Base-by-base conservation (phyloP, 129 eudicot genomes). In the Centaurea solstitialis region DNA sequence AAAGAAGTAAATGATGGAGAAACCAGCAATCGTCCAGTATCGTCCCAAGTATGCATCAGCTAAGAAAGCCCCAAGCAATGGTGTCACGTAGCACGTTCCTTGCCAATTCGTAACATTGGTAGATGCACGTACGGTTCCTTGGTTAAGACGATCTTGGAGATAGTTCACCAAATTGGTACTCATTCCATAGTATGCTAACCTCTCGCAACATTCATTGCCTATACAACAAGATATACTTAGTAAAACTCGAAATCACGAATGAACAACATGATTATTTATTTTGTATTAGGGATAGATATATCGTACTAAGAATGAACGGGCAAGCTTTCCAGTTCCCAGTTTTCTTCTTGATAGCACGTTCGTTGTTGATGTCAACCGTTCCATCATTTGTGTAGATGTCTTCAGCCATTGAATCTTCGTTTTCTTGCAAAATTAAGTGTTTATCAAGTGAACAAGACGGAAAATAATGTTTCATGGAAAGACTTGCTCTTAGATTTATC, bases 131-230 rank as follows among this genome's bases (percentile, higher is more conserved):
- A 85, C 93, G 59, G 79, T 91, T 37, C 92, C 91, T 76, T 86
- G 88, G 81, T 75, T 57, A 41, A 94, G 86, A 13, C 88, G 93
- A 5, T 74, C 70, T 24, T 75, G 72, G 4, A 94, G 89, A 91
- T 89, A 94, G 85, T 87, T 91, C 67, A 94, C 97, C 70, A 94
- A 83, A 86, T 94, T 94, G 64, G 97, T 90, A 74, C 95, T 86
- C 93, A 94, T 94, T 70, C 97, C 98, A 84, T 94, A 94, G 87
- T 88, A 94, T 1, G 98, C 98, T 85, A 94, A 86, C 78, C 98
- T 89, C 81, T 93, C 98, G 26, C 97, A 93, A 76, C 94, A 86
- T 88, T 93, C 97, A 57, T 87, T 88, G 70, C 92, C 98, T 93
- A 87, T 75, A 38, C 57, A 77, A 78, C 3, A 26, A 69, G 11